These are phyloP conservation scores for Ophiosphaerella narmari DNA, from an alignment of 2,329 filamentous ascomycete species.

Conservation along the genomic window DNA sequence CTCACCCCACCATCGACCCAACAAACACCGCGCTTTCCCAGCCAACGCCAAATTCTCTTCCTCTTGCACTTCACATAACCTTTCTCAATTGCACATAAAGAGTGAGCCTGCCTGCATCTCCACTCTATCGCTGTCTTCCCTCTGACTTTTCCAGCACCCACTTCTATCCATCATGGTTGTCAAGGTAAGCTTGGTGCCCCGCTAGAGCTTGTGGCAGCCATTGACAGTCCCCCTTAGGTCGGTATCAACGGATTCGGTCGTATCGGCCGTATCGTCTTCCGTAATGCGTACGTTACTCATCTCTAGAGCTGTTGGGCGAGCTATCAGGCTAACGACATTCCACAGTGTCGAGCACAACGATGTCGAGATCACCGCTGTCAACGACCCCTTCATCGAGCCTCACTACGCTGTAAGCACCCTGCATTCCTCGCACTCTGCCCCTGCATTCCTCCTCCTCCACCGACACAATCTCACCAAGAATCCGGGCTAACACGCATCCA, in stretches of 20 bases:
- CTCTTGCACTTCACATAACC: constrained; percentile 15
- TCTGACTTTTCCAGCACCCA: constrained; percentile 13
- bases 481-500: constrained; percentile 50
- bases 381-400: constrained; percentile 99
- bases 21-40: constrained; percentile 28
- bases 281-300: constrained; percentile 74
- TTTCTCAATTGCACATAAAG: constrained; percentile 25
- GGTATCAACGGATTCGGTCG: constrained; percentile 99
- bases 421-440: constrained; percentile 1
- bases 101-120: constrained; percentile 18
- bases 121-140: constrained; percentile 3
- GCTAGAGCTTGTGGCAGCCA: constrained; percentile 21
- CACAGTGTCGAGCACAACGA: constrained; percentile 78
- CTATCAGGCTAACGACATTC: constrained; percentile 24
- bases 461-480: background rate
- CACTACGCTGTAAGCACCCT: constrained; percentile 84
- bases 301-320: background rate
- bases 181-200: constrained; percentile 47
- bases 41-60: constrained; percentile 24
- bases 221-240: constrained; percentile 61
- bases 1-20: constrained; percentile 39
- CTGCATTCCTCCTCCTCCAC: background rate
- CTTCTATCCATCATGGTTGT: constrained; percentile 50
- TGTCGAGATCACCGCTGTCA: constrained; percentile 93
- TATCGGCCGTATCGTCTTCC: constrained; percentile 98